Conservation (phyloP, 768 basidiomycete genomes). For the Leccinum ochraceum region DNA sequence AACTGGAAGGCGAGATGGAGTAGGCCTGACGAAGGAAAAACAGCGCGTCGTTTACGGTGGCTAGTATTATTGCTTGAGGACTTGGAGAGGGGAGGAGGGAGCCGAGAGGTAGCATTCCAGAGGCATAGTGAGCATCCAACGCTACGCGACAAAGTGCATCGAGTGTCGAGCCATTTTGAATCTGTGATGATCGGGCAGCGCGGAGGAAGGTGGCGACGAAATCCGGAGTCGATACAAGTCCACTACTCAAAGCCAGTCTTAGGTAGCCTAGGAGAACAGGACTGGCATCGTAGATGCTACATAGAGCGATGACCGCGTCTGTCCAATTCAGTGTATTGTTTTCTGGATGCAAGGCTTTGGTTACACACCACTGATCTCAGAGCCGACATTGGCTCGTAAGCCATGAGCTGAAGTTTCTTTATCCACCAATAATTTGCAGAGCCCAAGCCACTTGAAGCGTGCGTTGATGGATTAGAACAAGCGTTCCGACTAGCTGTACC, state of each 20-base stretch:
- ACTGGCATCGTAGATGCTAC: constrained; percentile 69
- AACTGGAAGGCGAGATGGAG: constrained; percentile 48
- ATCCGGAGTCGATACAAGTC: constrained; percentile 54
- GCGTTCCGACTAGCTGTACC: constrained; percentile 16
- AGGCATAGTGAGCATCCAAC: constrained; percentile 62
- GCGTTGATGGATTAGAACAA: constrained; percentile 4
- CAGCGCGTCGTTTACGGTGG: constrained; percentile 61
- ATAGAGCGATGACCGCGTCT: constrained; percentile 74
- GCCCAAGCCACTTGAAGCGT: constrained; percentile 59
- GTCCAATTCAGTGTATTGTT: constrained; percentile 3
- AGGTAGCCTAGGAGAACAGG: constrained; percentile 67
- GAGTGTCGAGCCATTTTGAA: constrained; percentile 66
- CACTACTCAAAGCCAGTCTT: constrained; percentile 54
- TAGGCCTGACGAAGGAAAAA: constrained; percentile 58
- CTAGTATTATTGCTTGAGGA: constrained; percentile 49
- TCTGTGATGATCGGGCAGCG: constrained; percentile 61
- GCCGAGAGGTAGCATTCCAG: constrained; percentile 51
- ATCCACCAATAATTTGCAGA: constrained; percentile 62
- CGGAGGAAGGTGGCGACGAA: constrained; percentile 69
- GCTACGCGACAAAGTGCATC: constrained; percentile 69
- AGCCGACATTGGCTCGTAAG: constrained; percentile 42
- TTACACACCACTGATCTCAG: constrained; percentile 57
- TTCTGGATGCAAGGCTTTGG: not conserved
- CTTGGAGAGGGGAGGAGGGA: constrained; percentile 56
- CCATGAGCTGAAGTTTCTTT: constrained; percentile 44